Conservation (phyloP, 768 basidiomycete genomes). For the Russula dissimulans region DNA sequence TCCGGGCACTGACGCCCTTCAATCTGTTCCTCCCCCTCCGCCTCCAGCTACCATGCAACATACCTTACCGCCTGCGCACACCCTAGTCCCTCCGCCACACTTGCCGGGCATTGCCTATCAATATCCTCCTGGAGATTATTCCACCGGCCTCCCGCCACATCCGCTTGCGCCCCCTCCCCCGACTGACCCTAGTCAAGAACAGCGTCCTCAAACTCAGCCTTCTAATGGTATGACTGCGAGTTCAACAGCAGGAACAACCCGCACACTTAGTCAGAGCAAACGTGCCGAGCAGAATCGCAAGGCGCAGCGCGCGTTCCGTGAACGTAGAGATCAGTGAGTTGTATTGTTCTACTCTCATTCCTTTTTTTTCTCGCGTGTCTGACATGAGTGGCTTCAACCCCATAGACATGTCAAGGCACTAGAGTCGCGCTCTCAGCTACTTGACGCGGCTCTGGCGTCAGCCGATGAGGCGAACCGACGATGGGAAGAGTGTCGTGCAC, state of each 20-base stretch:
- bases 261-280: constrained; percentile 69
- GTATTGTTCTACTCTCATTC: neutral
- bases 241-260: constrained; percentile 26
- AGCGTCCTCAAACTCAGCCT: constrained; percentile 15
- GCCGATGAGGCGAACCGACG: constrained; percentile 84
- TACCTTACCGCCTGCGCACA: constrained; percentile 25
- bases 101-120: constrained; percentile 27
- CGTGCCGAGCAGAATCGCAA: constrained; percentile 93
- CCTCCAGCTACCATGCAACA: constrained; percentile 26
- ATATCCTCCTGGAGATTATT: constrained; percentile 22
- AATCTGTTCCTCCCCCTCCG: constrained; percentile 36
- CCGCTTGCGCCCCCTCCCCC: constrained; percentile 7
- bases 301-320: constrained; percentile 86
- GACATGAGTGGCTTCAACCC: neutral
- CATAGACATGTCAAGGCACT: constrained; percentile 77
- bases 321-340: constrained; percentile 80
- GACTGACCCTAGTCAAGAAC: constrained; percentile 1
- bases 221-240: constrained; percentile 2
- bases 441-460: constrained; percentile 77
- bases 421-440: constrained; percentile 74
- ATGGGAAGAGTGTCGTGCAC: constrained; percentile 84
- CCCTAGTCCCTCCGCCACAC: constrained; percentile 16
- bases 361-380: neutral
- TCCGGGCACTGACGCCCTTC: constrained; percentile 28
- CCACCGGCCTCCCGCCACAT: constrained; percentile 16